Base-by-base conservation (phyloP, 129 eudicot genomes). In the Rutidosis leptorrhynchoides region DNA sequence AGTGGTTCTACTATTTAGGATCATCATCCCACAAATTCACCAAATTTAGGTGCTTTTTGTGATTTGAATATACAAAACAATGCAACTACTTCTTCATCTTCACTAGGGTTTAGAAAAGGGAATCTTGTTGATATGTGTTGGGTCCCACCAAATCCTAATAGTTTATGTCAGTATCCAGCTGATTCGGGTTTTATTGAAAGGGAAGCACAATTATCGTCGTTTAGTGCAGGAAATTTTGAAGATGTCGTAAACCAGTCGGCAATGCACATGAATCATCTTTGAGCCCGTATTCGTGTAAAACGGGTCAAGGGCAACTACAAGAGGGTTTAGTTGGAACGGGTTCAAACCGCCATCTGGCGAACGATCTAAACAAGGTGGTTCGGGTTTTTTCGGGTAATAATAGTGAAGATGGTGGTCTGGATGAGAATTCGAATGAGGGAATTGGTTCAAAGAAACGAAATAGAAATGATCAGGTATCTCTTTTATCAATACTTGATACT, bases 121-220 rank as follows among this genome's bases (percentile, higher is more conserved):
- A 71, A 59, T 48, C 66, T 76, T 30, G 67, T 55, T 58, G 80
- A 69, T 22, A 65, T 81, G 73, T 74, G 80, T 55, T 40, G 83
- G 48, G 84, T 84, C 33, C 65, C 79, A 3, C 43, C 73, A 71
- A 69, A 83, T 71, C 86, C 89, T 42, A 85, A 74, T 28, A 76
- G 77, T 43, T 83, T 82, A 49, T 81, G 89, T 62, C 87, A 93
- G 15, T 80, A 83, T 82, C 92, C 96, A 1, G 78, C 89, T 6
- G 95, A 88, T 77, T 84, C 82, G 17, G 98, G 72, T 37, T 88
- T 93, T 67, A 84, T 88, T 30, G 98, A 93, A 61, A 68, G 86
- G 75, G 96, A 95, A 51, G 92, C 88, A 0, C 66, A 83, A 58
- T 82, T 81, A 62, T 86, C 98, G 29, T 75, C 87, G 70, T 93